These are phyloP conservation scores for Collybia sp. DNA, from an alignment of 768 basidiomycete species.

Conservation along the genomic window DNA sequence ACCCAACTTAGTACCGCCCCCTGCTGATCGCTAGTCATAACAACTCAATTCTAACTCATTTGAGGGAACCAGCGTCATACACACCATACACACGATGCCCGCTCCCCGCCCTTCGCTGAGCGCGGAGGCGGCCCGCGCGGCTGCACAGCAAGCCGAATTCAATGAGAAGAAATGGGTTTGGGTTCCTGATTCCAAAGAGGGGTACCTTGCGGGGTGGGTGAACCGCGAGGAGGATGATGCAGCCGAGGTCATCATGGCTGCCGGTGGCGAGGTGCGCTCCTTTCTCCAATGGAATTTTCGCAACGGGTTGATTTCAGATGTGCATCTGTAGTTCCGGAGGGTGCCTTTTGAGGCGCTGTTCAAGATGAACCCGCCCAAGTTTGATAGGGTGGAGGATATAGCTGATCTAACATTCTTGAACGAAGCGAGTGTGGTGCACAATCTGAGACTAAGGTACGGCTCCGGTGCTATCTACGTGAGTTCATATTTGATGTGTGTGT, in stretches of 20 bases:
- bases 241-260: conserved; percentile 81
- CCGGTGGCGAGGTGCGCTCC: conserved; percentile 69
- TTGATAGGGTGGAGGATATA: conserved; percentile 96
- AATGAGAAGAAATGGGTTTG: conserved; percentile 99
- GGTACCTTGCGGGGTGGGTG: conserved; percentile 94
- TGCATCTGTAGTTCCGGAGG: conserved; percentile 22
- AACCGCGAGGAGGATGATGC: conserved; percentile 79
- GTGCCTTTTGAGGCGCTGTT: conserved; percentile 79
- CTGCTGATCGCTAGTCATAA: background rate
- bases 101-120: conserved; percentile 43
- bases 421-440: conserved; percentile 99
- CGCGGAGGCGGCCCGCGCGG: conserved; percentile 74
- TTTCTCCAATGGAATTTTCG: conserved; percentile 1
- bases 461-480: conserved; percentile 90
- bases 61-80: background rate
- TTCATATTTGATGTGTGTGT: conserved; percentile 9
- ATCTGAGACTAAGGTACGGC: conserved; percentile 86
- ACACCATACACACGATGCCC: conserved; percentile 31
- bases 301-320: background rate
- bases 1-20: no score
- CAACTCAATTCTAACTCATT: background rate
- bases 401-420: conserved; percentile 97
- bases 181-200: conserved; percentile 90
- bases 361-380: conserved; percentile 99
- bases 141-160: conserved; percentile 91